Conservation (phyloP, 192 early-diverging fungal species). For the Chytriomyces sp. region DNA sequence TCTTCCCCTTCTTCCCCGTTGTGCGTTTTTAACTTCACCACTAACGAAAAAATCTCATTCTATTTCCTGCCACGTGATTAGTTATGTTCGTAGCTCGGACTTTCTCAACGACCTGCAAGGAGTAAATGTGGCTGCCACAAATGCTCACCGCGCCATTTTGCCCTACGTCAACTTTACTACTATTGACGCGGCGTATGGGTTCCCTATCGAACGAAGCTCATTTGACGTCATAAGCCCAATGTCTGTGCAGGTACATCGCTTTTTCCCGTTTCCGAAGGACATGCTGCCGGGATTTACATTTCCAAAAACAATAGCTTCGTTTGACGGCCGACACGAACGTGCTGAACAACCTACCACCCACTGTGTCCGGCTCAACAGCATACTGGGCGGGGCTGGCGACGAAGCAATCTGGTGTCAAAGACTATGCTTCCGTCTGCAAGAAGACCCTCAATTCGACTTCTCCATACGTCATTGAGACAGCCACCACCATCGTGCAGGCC, state of each 20-base stretch:
- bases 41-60: too few relatives aligned
- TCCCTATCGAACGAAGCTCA: neutral
- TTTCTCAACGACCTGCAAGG: neutral
- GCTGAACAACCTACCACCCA: neutral
- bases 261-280: neutral
- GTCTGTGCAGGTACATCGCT: neutral
- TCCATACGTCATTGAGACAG: neutral
- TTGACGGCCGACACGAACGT: neutral
- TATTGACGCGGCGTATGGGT: neutral
- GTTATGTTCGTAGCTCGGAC: neutral
- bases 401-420: neutral
- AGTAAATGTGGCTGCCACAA: neutral
- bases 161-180: neutral
- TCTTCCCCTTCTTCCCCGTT: too few relatives aligned
- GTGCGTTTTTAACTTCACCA: too few relatives aligned
- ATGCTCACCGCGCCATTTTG: neutral
- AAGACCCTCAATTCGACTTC: neutral
- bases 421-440: neutral
- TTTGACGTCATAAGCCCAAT: neutral
- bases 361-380: neutral
- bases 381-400: slow-evolving; percentile 1
- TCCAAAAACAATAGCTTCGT: neutral
- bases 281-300: too few relatives aligned
- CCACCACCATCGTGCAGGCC: neutral
- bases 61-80: too few relatives aligned